Evolutionary conservation across 768 basidiomycete species (phyloP), one percentile per base, ranked within the genome.

Genomic region (Tremella yokohamensis): DNA sequence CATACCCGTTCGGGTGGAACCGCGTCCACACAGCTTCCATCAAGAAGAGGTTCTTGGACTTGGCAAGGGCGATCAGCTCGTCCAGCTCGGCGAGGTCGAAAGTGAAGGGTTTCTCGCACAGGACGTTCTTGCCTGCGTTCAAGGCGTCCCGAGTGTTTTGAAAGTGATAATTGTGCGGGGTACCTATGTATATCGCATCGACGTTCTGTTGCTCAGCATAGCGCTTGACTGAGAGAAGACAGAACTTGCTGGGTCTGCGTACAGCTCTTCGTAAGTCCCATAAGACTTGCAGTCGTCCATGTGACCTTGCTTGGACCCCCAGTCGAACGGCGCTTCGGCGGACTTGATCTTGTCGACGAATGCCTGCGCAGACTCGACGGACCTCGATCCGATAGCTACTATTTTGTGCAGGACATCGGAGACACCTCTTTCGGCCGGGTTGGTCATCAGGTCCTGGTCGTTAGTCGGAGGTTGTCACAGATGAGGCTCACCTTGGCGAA

Each of bases 51-150:
- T 84, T 83, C 65, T 86, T 79, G 71, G 88, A 83, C 74, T 87
- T 87, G 1, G 91, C 89, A 18, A 88, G 81, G 9, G 78, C 78
- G 18, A 90, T 78, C 20, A 94, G 81, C 47, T 85, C 83, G n/a
- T 83, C 82, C 19, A 90, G 80, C 70, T 93, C 89, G 1, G 85
- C 82, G 4, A 82, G 79, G 68, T 90, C 91, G 61, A 80, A 82
- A 1, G 90, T 92, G 52, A 88, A 86, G 0, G 89, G 88, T 69
- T 94, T 93, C 77, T 94, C 90, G 76, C 88, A 88, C 22, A 93
- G 83, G 40, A 93, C 85, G 73, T 90, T 84, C 76, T 92, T 94
- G 57, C 84, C 84, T 3, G 86, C 87, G 61, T 83, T 82, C 66
- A 93, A 83, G 8, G 87, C 87, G 56, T 83, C 85, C 63, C 85